Base-by-base conservation (phyloP, 2,329 filamentous ascomycete species). In the Neopestalotiopsis sp. region DNA sequence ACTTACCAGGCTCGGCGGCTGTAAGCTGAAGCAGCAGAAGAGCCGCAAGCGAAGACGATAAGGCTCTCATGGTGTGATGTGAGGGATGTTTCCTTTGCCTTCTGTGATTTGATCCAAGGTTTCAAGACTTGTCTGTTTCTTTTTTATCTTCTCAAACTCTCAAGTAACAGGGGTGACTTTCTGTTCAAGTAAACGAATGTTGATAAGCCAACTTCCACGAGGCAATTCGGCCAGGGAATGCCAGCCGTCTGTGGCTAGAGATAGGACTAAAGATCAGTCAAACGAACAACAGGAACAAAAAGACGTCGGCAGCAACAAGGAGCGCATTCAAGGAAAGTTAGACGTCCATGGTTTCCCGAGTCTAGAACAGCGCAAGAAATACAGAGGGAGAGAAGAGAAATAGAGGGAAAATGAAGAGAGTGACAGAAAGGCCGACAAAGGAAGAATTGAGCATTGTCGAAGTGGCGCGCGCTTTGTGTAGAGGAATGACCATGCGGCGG, bases 1-100 rank as follows among this genome's bases (percentile, higher is more conserved):
- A 75, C 77, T 76, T 74, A 79, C 77, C 68, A 28, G 81, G 85
- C 71, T 84, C 83, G 58, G 83, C 83, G 70, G 76, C 77, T 53
- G 79, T 80, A 67, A 84, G 76, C 69, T 78, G 76, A 58, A 84
- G 74, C 70, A 87, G 74, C 63, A 80, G 75, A 65, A 81, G 68
- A 45, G 81, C 73, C 64, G 79, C 77, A 68, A 82, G 68, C 69
- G 77, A 77, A 63, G 84, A 74, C 68, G 76, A 69, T 62, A 77
- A 72, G 70, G 77, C 74, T 79, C 83, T 86, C 86, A 88, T 88
- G 69, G 81, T 59, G 59, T 61, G 42, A 53, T 58, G 38, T 38
- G 34, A 67, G 57, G 14, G 12, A 17, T n/a, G 5, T n/a, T n/a
- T 53, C n/a, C 45, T 53, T 20, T 7, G 5, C n/a, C 14, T 17